Evolutionary conservation across 2,329 filamentous ascomycete genomes (phyloP).

Genomic region (Rutstroemia sydowiana): DNA sequence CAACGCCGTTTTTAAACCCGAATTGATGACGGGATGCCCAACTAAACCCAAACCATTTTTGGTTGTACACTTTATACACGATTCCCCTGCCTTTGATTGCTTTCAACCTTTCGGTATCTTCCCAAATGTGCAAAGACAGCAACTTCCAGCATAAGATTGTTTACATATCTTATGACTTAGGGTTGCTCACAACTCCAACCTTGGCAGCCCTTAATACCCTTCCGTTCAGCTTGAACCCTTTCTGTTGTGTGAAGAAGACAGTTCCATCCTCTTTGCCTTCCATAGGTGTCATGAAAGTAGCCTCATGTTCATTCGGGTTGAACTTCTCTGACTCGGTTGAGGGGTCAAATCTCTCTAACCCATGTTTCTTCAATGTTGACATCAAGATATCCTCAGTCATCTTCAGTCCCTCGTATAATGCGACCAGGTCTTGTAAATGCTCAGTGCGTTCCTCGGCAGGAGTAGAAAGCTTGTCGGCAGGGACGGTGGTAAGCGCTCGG

Average conservation of each 20-base stretch:
- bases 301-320: constrained; percentile 94
- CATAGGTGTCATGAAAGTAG: constrained; percentile 87
- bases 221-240: constrained; percentile 92
- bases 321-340: constrained; percentile 68
- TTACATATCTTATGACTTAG: neutral
- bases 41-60: constrained; percentile 6
- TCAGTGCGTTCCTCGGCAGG: constrained; percentile 41
- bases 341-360: constrained; percentile 82
- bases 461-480: constrained; percentile 60
- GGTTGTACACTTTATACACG: constrained; percentile 12
- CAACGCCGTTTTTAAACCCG: constrained; percentile 2
- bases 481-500: constrained; percentile 76
- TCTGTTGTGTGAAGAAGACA: constrained; percentile 89
- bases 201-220: constrained; percentile 85
- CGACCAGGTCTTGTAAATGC: constrained; percentile 63
- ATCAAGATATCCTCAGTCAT: constrained; percentile 92
- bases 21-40: neutral
- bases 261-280: constrained; percentile 82
- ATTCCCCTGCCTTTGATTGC: neutral
- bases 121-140: too few relatives aligned
- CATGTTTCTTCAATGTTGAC: constrained; percentile 85
- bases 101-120: too few relatives aligned
- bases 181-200: constrained; percentile 91
- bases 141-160: too few relatives aligned
- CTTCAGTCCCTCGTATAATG: constrained; percentile 81